These are phyloP conservation scores for Chlamydomonas eustigma DNA, from an alignment of 139 green algal genomes.

Conservation along the genomic window DNA sequence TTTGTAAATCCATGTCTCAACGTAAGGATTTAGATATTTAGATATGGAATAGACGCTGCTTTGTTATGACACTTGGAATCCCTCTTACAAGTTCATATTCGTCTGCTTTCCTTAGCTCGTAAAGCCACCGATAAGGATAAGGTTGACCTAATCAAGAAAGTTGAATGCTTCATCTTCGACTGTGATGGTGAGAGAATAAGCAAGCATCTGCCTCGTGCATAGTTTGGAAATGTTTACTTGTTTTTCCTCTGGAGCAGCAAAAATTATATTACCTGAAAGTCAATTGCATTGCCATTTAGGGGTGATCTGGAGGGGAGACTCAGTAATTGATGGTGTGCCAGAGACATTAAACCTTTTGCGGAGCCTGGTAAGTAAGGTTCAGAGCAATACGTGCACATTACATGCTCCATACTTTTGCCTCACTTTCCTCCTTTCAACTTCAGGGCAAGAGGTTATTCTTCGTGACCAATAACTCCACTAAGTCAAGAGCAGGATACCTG, in stretches of 20 bases:
- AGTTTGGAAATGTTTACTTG: too few species aligned
- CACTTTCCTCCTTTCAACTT: too few species aligned
- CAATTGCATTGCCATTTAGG: too few species aligned
- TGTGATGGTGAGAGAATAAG: slow-evolving; percentile 81
- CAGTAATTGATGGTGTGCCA: slow-evolving; percentile 92
- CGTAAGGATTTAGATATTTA: background rate
- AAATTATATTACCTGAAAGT: too few species aligned
- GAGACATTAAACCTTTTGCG: slow-evolving; percentile 94
- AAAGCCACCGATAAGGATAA: slow-evolving; percentile 64
- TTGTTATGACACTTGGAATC: background rate
- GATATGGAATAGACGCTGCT: background rate
- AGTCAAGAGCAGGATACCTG: slow-evolving; percentile 89
- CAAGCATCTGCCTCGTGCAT: too few species aligned
- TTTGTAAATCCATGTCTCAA: slow-evolving; percentile 4
- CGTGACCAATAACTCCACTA: slow-evolving; percentile 99
- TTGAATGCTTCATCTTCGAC: slow-evolving; percentile 99
- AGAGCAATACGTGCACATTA: background rate
- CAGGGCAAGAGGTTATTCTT: slow-evolving; percentile 98
- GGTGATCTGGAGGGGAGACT: slow-evolving; percentile 97
- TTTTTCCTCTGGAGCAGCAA: too few species aligned
- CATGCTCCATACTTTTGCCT: background rate
- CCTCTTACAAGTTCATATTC: background rate
- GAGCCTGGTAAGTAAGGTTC: slow-evolving; percentile 46
- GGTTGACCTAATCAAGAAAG: slow-evolving; percentile 74
- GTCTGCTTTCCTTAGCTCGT: background rate